These are phyloP conservation scores for Mycocentrospora acerina DNA, from an alignment of 2,329 filamentous ascomycete species.

Conservation along the genomic window DNA sequence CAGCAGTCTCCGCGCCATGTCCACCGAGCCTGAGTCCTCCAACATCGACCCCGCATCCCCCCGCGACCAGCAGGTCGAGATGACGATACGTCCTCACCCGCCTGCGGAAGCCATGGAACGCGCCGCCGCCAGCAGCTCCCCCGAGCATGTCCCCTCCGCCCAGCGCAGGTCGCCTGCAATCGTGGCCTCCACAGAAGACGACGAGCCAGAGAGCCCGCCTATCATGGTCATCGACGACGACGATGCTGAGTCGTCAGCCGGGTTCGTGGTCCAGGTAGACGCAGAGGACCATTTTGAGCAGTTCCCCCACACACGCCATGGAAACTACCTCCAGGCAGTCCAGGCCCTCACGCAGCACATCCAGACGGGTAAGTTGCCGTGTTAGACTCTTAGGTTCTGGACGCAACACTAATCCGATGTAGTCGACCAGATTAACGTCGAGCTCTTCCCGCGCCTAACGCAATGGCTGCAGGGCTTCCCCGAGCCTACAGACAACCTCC, in stretches of 20 bases:
- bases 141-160: slow-evolving; percentile 8
- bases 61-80: slow-evolving; percentile 34
- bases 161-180: slow-evolving; percentile 14
- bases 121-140: slow-evolving; percentile 8
- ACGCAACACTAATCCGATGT: slow-evolving; percentile 12
- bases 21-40: slow-evolving; percentile 23
- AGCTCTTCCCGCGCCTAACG: slow-evolving; percentile 25
- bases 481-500: slow-evolving; percentile 17
- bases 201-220: slow-evolving; percentile 30
- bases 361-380: slow-evolving; percentile 21
- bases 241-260: slow-evolving; percentile 19
- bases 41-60: slow-evolving; percentile 13
- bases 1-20: slow-evolving; percentile 33
- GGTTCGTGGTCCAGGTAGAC: slow-evolving; percentile 21
- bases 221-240: slow-evolving; percentile 44
- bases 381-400: neutral
- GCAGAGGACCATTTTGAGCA: slow-evolving; percentile 31
- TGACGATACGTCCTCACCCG: slow-evolving; percentile 43
- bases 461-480: slow-evolving; percentile 34
- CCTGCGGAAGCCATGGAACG: slow-evolving; percentile 15
- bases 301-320: slow-evolving; percentile 32
- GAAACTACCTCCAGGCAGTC: slow-evolving; percentile 20
- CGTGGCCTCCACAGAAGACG: slow-evolving; percentile 17
- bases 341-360: slow-evolving; percentile 28
- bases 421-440: slow-evolving; percentile 22